Evolutionary conservation across 169 alveolate species (phyloP).

Genomic region (Plasmodium adleri): DNA sequence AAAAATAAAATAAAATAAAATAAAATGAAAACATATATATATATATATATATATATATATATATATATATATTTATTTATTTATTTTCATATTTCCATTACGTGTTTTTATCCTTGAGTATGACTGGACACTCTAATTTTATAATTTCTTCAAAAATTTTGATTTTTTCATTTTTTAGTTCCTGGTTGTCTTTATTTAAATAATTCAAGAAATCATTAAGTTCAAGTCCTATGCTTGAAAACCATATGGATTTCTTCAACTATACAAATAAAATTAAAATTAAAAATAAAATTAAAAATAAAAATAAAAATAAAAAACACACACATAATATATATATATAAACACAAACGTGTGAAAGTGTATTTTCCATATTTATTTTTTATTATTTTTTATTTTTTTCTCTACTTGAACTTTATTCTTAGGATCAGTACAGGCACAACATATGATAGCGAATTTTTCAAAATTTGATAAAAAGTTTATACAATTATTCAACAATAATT

Average conservation of each 20-base stretch:
- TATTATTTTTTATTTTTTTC: not conserved
- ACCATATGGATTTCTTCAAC: slow-evolving; percentile 67
- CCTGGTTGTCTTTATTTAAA: slow-evolving; percentile 36
- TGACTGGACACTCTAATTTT: slow-evolving; percentile 49
- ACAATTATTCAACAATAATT: slow-evolving; percentile 9
- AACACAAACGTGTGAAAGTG: not conserved
- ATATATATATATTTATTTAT: too few species aligned
- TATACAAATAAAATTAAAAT: not conserved
- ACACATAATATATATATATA: not conserved
- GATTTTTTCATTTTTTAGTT: slow-evolving; percentile 8
- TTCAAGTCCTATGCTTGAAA: slow-evolving; percentile 66
- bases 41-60: too few species aligned
- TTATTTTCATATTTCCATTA: not conserved
- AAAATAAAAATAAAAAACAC: not conserved
- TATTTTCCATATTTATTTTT: not conserved
- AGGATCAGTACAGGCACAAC: slow-evolving; percentile 70
- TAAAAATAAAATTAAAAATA: not conserved
- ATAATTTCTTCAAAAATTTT: slow-evolving; percentile 46
- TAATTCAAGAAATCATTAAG: slow-evolving; percentile 30
- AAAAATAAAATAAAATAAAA: not conserved
- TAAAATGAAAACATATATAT: not conserved
- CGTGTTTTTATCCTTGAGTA: slow-evolving; percentile 53
- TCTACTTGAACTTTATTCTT: slow-evolving; percentile 64
- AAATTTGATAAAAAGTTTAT: slow-evolving; percentile 39
- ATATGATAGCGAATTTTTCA: slow-evolving; percentile 41